Conservation (phyloP, 805 yeast genomes). For the Pichia gijzeniarum region DNA sequence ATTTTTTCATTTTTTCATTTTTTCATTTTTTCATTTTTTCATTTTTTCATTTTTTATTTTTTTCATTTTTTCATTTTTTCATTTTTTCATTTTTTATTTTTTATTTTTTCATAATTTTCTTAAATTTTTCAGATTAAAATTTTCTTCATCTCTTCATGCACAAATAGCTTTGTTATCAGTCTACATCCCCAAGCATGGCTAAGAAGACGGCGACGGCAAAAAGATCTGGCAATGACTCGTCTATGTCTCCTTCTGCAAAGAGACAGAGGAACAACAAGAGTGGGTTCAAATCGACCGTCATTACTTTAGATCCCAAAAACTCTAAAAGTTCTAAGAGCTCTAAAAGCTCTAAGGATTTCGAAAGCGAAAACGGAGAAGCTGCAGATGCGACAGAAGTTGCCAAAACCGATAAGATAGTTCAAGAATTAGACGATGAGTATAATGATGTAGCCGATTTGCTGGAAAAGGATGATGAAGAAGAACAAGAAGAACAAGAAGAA, state of each 20-base stretch:
- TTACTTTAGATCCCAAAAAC: slow-evolving; percentile 8
- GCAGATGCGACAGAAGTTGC: slow-evolving; percentile 6
- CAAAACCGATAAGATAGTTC: slow-evolving; percentile 39
- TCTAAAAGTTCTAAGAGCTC: slow-evolving; percentile 5
- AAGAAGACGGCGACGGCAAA: not conserved
- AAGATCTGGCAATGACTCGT: not conserved
- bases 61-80: no score
- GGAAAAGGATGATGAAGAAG: slow-evolving; percentile 17
- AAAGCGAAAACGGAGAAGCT: not conserved
- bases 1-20: no score
- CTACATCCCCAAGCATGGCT: not conserved
- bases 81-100: no score
- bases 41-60: no score
- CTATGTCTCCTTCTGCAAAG: not conserved
- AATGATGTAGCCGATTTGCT: slow-evolving; percentile 51
- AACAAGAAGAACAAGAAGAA: slow-evolving; percentile 22
- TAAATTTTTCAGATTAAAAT: no score
- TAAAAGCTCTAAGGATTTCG: slow-evolving; percentile 2
- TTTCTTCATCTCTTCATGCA: no score
- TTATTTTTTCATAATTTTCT: not conserved
- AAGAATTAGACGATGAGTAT: slow-evolving; percentile 50
- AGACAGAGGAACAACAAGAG: not conserved
- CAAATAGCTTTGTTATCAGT: no score
- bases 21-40: no score
- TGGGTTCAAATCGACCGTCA: not conserved